Conservation (phyloP, 495 filamentous ascomycete species). For the Lentithecium fluviatile region DNA sequence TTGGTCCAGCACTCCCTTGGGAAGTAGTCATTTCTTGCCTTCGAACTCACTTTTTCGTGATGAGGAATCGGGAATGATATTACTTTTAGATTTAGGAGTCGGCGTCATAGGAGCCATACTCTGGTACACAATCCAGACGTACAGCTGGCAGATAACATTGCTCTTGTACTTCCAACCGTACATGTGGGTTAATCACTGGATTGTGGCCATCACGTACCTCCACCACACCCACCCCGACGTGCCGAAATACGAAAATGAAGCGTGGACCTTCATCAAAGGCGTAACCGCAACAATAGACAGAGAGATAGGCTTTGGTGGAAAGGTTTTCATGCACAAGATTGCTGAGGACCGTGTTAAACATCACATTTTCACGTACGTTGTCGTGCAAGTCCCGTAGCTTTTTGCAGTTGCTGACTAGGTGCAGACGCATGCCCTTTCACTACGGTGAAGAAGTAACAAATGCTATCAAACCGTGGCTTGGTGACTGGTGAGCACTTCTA, state of each 20-base stretch:
- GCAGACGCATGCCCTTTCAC: too few relatives aligned
- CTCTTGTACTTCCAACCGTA: constrained; percentile 92
- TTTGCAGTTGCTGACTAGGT: too few relatives aligned
- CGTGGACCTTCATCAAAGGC: constrained; percentile 82
- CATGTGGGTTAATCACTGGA: constrained; percentile 73
- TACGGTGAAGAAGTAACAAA: too few relatives aligned
- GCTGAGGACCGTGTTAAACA: constrained; percentile 87
- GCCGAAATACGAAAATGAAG: constrained; percentile 69
- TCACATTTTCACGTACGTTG: constrained; percentile 48
- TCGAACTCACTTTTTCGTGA: too few relatives aligned
- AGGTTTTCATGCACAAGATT: constrained; percentile 80
- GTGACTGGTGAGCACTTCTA: too few relatives aligned
- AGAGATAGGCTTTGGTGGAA: constrained; percentile 81
- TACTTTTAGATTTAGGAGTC: too few relatives aligned
- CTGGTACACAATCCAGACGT: constrained; percentile 60
- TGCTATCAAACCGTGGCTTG: too few relatives aligned
- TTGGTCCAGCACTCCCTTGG: too few relatives aligned
- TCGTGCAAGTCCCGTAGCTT: too few relatives aligned
- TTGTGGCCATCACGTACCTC: constrained; percentile 64
- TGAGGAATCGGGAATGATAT: too few relatives aligned
- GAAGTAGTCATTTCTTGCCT: too few relatives aligned
- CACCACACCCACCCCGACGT: constrained; percentile 83
- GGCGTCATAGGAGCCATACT: constrained; percentile 51
- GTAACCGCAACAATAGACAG: constrained; percentile 83
- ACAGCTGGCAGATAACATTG: constrained; percentile 33